Conservation (phyloP, 2,329 filamentous ascomycete genomes). For the Claviceps spartinae region DNA sequence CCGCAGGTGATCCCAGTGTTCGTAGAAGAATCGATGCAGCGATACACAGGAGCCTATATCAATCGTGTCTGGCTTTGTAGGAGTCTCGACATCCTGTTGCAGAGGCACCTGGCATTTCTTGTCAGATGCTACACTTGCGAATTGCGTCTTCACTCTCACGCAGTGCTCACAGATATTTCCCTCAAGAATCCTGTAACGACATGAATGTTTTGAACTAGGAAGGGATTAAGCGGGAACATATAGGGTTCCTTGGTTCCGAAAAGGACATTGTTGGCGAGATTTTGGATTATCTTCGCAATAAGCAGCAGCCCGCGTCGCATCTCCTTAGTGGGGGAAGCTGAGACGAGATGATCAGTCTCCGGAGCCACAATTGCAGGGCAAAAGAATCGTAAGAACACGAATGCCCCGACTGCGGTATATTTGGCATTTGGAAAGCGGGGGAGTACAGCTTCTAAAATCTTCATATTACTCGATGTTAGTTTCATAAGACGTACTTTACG, state of each 20-base stretch:
- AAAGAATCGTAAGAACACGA: slow-evolving; percentile 60
- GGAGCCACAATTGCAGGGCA: slow-evolving; percentile 60
- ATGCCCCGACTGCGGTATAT: slow-evolving; percentile 58
- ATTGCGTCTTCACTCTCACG: slow-evolving; percentile 2
- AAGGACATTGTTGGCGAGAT: slow-evolving; percentile 57
- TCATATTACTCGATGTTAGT: neutral
- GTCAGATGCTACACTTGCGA: neutral
- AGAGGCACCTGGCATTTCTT: slow-evolving; percentile 29
- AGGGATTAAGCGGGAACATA: slow-evolving; percentile 58
- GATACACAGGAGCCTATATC: slow-evolving; percentile 61
- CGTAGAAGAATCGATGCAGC: slow-evolving; percentile 55
- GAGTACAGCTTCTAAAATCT: slow-evolving; percentile 51
- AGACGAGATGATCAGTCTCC: slow-evolving; percentile 52
- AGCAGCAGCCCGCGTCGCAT: slow-evolving; percentile 55
- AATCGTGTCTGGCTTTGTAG: slow-evolving; percentile 35
- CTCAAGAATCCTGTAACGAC: slow-evolving; percentile 52
- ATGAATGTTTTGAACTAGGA: slow-evolving; percentile 55
- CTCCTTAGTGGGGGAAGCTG: slow-evolving; percentile 48
- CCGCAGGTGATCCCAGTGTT: slow-evolving; percentile 57
- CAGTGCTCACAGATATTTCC: slow-evolving; percentile 47
- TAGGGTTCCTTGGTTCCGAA: slow-evolving; percentile 61
- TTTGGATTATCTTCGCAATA: slow-evolving; percentile 59
- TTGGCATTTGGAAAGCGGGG: slow-evolving; percentile 54
- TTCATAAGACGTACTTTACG: neutral
- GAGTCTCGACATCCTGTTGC: slow-evolving; percentile 26